Conservation (phyloP, 2,329 filamentous ascomycete species). For the Fusarium compactum region DNA sequence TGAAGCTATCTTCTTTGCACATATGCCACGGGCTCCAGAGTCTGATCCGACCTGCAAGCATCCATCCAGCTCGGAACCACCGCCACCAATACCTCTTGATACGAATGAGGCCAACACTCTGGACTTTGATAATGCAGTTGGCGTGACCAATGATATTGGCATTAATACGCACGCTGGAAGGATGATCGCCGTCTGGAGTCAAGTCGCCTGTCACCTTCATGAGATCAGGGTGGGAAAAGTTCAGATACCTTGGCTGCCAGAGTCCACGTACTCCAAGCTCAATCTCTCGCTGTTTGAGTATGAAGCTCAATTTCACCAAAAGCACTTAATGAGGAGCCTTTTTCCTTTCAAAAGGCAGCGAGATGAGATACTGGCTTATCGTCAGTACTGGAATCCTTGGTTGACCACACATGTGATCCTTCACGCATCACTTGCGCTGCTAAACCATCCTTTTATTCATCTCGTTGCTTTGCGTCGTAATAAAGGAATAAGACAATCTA, state of each 20-base stretch:
- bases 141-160: not conserved
- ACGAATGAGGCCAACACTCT: not conserved
- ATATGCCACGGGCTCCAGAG: not conserved
- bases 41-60: not conserved
- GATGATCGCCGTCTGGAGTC: slow-evolving; percentile 7
- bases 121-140: slow-evolving; percentile 10
- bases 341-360: slow-evolving; percentile 8
- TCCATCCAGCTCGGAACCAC: slow-evolving; percentile 1
- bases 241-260: slow-evolving; percentile 13
- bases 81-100: not conserved
- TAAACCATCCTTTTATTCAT: slow-evolving; percentile 15
- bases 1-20: slow-evolving; percentile 2
- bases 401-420: slow-evolving; percentile 11
- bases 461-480: slow-evolving; percentile 10
- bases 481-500: slow-evolving; percentile 2
- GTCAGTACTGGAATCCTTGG: slow-evolving; percentile 20
- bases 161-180: slow-evolving; percentile 4
- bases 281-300: slow-evolving; percentile 18
- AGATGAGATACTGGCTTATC: not conserved
- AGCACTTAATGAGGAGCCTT: slow-evolving; percentile 11
- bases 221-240: slow-evolving; percentile 3
- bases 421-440: slow-evolving; percentile 15
- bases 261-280: slow-evolving; percentile 14
- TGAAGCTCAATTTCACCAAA: slow-evolving; percentile 17
- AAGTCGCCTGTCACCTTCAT: slow-evolving; percentile 6